Evolutionary conservation across 2,329 filamentous ascomycete genomes (phyloP).

Genomic region (Neofusicoccum ribis): DNA sequence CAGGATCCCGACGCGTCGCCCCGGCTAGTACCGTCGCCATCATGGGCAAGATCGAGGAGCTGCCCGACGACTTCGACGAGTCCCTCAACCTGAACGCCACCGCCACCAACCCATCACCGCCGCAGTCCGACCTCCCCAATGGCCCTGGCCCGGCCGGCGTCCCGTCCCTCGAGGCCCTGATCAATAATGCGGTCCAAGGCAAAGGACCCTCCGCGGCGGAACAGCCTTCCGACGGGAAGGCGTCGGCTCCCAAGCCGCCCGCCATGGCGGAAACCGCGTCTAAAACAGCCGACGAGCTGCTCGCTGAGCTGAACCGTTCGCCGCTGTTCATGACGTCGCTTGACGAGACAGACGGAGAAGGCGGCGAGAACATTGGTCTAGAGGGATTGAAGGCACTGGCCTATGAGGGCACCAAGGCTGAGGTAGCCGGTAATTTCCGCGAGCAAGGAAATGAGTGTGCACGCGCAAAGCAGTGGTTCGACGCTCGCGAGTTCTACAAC

Average conservation of each 20-base stretch:
- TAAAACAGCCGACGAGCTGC: conserved; percentile 60
- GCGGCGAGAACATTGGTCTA: conserved; percentile 75
- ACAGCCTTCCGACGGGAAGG: conserved; percentile 23
- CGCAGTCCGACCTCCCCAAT: neutral
- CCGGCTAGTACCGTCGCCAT: neutral
- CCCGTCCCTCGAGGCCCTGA: conserved; percentile 13
- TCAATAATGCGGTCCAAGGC: conserved; percentile 9
- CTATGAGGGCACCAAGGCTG: conserved; percentile 86
- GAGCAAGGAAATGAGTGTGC: conserved; percentile 92
- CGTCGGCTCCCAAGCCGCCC: conserved; percentile 55
- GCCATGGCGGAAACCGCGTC: conserved; percentile 58
- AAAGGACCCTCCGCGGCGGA: neutral
- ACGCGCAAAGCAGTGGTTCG: conserved; percentile 68
- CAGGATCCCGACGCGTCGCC: neutral
- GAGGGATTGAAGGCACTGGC: conserved; percentile 87
- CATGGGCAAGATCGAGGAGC: conserved; percentile 47
- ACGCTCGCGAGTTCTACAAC: conserved; percentile 88
- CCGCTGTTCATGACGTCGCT: conserved; percentile 97
- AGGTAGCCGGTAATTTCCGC: conserved; percentile 82
- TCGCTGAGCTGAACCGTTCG: conserved; percentile 65
- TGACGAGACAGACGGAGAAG: conserved; percentile 60
- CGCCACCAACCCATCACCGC: neutral
- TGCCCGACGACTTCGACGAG: conserved; percentile 53
- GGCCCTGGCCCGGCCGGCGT: conserved; percentile 3
- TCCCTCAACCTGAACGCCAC: conserved; percentile 42